A percentile compares a stretch with the other conserved stretches of the same genome.
These are phyloP conservation scores for Coix lacrymajobi DNA, from an alignment of 176 grass and related monocot species.

Conservation along the genomic window DNA sequence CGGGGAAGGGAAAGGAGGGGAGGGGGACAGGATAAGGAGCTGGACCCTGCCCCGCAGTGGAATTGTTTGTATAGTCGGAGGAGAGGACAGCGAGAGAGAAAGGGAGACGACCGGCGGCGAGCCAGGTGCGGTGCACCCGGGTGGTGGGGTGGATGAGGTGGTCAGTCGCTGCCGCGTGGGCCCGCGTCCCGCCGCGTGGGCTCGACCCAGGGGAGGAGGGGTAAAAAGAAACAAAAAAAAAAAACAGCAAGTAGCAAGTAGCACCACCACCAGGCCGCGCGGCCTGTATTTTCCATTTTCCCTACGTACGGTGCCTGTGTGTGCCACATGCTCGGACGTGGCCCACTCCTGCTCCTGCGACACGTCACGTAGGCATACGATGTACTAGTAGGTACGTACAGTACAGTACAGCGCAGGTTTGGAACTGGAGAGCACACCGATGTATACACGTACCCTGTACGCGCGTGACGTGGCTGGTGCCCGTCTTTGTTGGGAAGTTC, in stretches of 20 bases:
- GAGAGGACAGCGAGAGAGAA: neutral
- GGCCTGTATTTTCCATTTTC: neutral
- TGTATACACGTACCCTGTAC: too few relatives aligned
- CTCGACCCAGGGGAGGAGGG: neutral
- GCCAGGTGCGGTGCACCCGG: neutral
- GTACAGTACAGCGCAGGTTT: neutral
- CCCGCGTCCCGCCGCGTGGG: neutral
- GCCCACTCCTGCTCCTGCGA: too few relatives aligned
- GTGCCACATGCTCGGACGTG: neutral
- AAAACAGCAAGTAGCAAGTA: too few relatives aligned
- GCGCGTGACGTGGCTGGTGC: too few relatives aligned
- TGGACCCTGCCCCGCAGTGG: neutral
- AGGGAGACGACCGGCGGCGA: neutral
- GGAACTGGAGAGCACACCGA: too few relatives aligned
- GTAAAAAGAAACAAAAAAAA: too few relatives aligned
- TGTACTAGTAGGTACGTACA: neutral
- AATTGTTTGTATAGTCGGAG: neutral
- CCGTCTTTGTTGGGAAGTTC: too few relatives aligned
- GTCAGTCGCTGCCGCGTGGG: neutral
- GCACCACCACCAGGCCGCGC: neutral
- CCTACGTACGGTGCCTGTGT: neutral
- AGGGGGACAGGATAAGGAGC: conserved; percentile 34
- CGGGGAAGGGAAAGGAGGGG: neutral
- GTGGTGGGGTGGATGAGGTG: neutral
- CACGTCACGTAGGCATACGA: too few relatives aligned